phyloP scores from a whole-genome alignment of 805 yeast genomes.

The Saccharomycopsis amapae region DNA sequence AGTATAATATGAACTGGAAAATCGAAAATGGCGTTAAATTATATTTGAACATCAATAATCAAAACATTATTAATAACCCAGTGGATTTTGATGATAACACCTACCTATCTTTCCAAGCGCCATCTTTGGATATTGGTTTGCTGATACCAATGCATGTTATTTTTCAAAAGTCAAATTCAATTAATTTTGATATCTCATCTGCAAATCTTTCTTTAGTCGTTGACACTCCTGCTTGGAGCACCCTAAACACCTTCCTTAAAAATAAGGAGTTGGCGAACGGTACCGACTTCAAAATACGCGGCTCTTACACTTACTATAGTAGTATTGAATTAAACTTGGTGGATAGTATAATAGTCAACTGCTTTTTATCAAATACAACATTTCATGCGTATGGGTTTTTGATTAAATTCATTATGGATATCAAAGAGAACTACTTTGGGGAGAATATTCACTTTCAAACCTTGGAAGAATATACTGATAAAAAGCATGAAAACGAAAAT shows the following conservation, averaged over 20 bases:
- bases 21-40: constrained; percentile 47
- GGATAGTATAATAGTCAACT: constrained; percentile 60
- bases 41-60: constrained; percentile 75
- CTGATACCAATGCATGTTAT: constrained; percentile 54
- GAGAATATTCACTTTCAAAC: constrained; percentile 78
- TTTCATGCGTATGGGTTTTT: constrained; percentile 74
- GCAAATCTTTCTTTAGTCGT: constrained; percentile 54
- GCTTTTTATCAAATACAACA: constrained; percentile 59
- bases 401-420: constrained; percentile 62
- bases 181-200: constrained; percentile 46
- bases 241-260: constrained; percentile 63
- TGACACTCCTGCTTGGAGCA: constrained; percentile 90
- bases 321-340: constrained; percentile 57
- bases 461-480: constrained; percentile 64
- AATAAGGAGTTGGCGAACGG: constrained; percentile 62
- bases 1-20: constrained; percentile 55
- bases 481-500: constrained; percentile 14
- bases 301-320: constrained; percentile 57
- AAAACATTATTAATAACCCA: constrained; percentile 84
- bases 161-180: constrained; percentile 42
- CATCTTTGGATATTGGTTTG: constrained; percentile 39
- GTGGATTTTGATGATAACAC: constrained; percentile 75
- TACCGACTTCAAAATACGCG: constrained; percentile 49
- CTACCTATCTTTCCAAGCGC: constrained; percentile 68
- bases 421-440: constrained; percentile 88